Percentiles rank a stretch among this genome's conserved stretches.
phyloP scores from a whole-genome alignment of 1,139 yeast genomes.

The Zygoascus sp. region DNA sequence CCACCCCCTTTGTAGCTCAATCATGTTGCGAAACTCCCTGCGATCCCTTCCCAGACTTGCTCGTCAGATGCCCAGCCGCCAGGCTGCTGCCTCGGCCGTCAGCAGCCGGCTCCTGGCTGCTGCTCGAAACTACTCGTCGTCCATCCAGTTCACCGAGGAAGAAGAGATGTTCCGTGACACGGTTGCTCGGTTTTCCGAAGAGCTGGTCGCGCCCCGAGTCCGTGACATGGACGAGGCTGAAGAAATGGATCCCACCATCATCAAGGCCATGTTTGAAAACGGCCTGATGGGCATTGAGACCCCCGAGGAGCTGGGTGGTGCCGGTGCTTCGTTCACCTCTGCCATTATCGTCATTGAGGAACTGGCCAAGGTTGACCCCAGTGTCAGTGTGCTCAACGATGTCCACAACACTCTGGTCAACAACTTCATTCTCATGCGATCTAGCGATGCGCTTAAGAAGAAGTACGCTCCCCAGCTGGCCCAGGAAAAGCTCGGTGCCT shows the following conservation, averaged over 20 bases:
- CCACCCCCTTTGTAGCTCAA: not conserved
- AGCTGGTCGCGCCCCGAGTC: slow-evolving; percentile 39
- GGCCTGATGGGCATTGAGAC: slow-evolving; percentile 46
- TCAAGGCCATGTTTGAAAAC: slow-evolving; percentile 38
- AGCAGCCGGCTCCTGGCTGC: too few species aligned
- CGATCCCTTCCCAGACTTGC: not conserved
- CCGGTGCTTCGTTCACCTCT: slow-evolving; percentile 43
- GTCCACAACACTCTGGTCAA: slow-evolving; percentile 44
- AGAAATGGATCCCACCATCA: slow-evolving; percentile 37
- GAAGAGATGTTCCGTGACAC: slow-evolving; percentile 40
- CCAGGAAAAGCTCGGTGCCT: slow-evolving; percentile 38
- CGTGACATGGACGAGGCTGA: slow-evolving; percentile 44
- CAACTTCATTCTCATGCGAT: slow-evolving; percentile 40
- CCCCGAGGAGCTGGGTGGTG: slow-evolving; percentile 44
- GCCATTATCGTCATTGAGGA: slow-evolving; percentile 44
- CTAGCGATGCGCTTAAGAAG: slow-evolving; percentile 36
- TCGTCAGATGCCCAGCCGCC: not conserved
- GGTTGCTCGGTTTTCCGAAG: slow-evolving; percentile 39
- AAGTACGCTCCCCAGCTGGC: slow-evolving; percentile 41
- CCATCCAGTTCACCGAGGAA: slow-evolving; percentile 37
- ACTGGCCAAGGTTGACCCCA: slow-evolving; percentile 43
- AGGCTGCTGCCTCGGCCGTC: not conserved
- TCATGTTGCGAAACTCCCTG: slow-evolving; percentile 5
- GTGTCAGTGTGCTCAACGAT: slow-evolving; percentile 42
- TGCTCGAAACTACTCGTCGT: slow-evolving; percentile 8